Evolutionary conservation across 495 filamentous ascomycete species (phyloP).

Genomic region (Penicillium macrosclerotiorum): DNA sequence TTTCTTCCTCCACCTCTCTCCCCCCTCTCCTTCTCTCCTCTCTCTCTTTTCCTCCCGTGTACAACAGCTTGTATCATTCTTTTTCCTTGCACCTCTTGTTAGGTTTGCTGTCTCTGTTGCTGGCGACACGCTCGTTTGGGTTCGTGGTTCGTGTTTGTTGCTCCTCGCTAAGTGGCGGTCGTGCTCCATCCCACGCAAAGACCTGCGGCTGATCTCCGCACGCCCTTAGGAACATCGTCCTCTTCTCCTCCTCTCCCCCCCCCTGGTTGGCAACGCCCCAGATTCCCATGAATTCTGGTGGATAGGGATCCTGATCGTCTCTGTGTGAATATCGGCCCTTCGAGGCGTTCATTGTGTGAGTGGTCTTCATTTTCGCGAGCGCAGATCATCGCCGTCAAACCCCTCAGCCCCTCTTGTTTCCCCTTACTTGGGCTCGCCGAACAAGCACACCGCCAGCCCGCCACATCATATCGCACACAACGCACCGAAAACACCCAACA

Average conservation of each 20-base stretch:
- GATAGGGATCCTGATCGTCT: slow-evolving; percentile 5
- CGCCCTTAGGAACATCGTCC: slow-evolving; percentile 26
- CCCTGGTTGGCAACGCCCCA: slow-evolving; percentile 5
- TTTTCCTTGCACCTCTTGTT: slow-evolving; percentile 17
- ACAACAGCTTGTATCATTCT: slow-evolving; percentile 35
- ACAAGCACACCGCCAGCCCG: slow-evolving; percentile 38
- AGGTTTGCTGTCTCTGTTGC: slow-evolving; percentile 14
- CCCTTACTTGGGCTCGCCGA: slow-evolving; percentile 36
- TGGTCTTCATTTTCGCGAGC: slow-evolving; percentile 27
- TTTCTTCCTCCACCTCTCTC: slow-evolving; percentile 28
- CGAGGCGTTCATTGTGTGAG: slow-evolving; percentile 49
- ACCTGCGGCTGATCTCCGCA: slow-evolving; percentile 34
- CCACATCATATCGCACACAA: slow-evolving; percentile 5
- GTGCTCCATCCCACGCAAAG: slow-evolving; percentile 26
- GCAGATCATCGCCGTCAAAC: slow-evolving; percentile 37
- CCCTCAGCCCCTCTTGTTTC: slow-evolving; percentile 44
- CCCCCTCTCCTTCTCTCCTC: slow-evolving; percentile 26
- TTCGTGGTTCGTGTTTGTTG: slow-evolving; percentile 2
- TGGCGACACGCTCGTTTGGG: slow-evolving; percentile 27
- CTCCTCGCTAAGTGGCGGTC: slow-evolving; percentile 23
- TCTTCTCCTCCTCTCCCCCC: too few relatives aligned
- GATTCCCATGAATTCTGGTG: slow-evolving; percentile 10
- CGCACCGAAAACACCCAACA: too few relatives aligned
- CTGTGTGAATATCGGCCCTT: slow-evolving; percentile 16
- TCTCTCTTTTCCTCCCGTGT: slow-evolving; percentile 36